These are phyloP conservation scores for Carex pumila DNA, from an alignment of 176 grass and related monocot species.

Conservation along the genomic window DNA sequence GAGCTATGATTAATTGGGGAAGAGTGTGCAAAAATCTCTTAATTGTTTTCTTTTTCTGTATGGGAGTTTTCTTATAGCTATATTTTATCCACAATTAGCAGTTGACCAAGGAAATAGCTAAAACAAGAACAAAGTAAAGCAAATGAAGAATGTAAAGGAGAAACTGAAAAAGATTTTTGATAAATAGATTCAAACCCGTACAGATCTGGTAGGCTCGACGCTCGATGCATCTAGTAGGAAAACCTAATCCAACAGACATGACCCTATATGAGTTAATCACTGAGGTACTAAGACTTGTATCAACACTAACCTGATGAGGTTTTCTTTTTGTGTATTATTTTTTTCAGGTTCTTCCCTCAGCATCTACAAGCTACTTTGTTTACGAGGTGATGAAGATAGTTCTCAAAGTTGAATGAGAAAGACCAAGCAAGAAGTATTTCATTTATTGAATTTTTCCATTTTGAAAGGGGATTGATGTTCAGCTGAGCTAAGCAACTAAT, in stretches of 20 bases:
- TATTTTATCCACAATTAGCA: neutral
- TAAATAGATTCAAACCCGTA: neutral
- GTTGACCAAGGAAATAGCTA: neutral
- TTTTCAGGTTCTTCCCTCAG: slow-evolving; percentile 80
- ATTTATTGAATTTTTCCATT: slow-evolving; percentile 4
- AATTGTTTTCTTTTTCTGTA: neutral
- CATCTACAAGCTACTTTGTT: slow-evolving; percentile 93
- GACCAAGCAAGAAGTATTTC: neutral
- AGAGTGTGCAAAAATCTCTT: no score
- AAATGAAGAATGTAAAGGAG: no score
- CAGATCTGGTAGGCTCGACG: neutral
- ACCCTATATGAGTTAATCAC: neutral
- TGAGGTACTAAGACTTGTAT: neutral
- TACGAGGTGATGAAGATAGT: slow-evolving; percentile 99
- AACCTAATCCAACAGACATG: neutral
- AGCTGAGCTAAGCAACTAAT: slow-evolving; percentile 14
- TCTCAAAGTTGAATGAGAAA: slow-evolving; percentile 79
- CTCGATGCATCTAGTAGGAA: neutral
- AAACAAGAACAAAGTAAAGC: neutral
- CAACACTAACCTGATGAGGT: no score
- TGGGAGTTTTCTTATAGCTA: neutral
- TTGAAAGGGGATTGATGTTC: neutral
- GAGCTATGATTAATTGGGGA: no score
- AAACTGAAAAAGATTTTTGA: neutral
- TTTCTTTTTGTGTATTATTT: neutral